Conservation (phyloP, 2,329 filamentous ascomycete genomes). For the Alternaria arborescens region DNA sequence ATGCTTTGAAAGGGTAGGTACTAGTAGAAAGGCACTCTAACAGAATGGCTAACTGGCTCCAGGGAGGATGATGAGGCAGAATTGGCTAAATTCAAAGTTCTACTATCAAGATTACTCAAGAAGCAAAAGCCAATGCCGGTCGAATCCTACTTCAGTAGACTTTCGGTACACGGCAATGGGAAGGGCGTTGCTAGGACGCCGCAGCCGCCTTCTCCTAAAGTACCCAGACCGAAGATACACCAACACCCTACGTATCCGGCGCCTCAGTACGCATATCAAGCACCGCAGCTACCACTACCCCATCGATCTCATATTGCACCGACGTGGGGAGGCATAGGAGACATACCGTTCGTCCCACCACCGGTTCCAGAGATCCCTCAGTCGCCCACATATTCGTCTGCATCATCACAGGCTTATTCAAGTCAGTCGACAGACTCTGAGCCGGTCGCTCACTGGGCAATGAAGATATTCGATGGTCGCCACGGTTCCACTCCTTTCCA, state of each 20-base stretch:
- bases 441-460: slow-evolving; percentile 53
- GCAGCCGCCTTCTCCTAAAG: slow-evolving; percentile 36
- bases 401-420: slow-evolving; percentile 53
- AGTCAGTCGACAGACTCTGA: slow-evolving; percentile 48
- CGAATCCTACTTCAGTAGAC: slow-evolving; percentile 44
- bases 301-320: slow-evolving; percentile 29
- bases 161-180: slow-evolving; percentile 32
- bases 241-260: slow-evolving; percentile 40
- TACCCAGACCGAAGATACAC: slow-evolving; percentile 39
- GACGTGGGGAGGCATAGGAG: slow-evolving; percentile 33
- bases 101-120: slow-evolving; percentile 44
- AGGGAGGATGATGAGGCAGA: slow-evolving; percentile 45
- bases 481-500: slow-evolving; percentile 51
- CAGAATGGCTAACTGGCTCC: slow-evolving; percentile 21
- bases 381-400: slow-evolving; percentile 55
- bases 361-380: slow-evolving; percentile 50
- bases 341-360: slow-evolving; percentile 47
- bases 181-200: slow-evolving; percentile 39
- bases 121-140: slow-evolving; percentile 48
- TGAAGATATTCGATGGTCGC: slow-evolving; percentile 54
- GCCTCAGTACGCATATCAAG: slow-evolving; percentile 22
- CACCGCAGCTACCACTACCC: slow-evolving; percentile 20
- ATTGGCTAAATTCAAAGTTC: slow-evolving; percentile 35
- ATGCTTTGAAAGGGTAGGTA: slow-evolving; percentile 58
- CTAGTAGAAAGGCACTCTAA: neutral